Evolutionary conservation across 2,329 filamentous ascomycete species (phyloP).

Genomic region (Lecanicillium sp.): DNA sequence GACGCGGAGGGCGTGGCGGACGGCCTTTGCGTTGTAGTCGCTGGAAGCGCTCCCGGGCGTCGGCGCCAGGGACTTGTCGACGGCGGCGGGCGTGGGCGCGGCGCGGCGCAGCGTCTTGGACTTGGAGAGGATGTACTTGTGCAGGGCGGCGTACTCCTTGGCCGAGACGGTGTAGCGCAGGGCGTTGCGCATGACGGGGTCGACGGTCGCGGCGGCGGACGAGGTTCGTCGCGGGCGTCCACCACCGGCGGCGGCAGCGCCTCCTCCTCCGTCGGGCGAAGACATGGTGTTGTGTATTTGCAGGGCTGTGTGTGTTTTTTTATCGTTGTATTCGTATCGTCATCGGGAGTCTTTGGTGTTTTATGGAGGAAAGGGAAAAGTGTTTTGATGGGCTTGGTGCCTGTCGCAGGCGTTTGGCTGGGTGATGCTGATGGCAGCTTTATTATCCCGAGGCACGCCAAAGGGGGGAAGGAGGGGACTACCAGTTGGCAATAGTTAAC

Average conservation of each 20-base stretch:
- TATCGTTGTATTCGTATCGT: not conserved
- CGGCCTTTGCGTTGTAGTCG: slow-evolving; percentile 63
- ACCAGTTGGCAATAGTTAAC: too few relatives aligned
- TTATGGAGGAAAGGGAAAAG: not conserved
- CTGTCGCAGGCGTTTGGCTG: not conserved
- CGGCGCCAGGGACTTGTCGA: slow-evolving; percentile 36
- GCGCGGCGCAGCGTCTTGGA: slow-evolving; percentile 52
- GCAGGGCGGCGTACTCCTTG: slow-evolving; percentile 78
- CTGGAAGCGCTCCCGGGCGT: slow-evolving; percentile 28
- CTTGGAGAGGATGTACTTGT: slow-evolving; percentile 74
- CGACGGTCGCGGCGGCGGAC: slow-evolving; percentile 30
- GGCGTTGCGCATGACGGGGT: slow-evolving; percentile 76
- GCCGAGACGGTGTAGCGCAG: slow-evolving; percentile 81
- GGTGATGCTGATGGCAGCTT: not conserved
- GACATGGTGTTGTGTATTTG: not conserved
- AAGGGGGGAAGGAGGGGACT: too few relatives aligned
- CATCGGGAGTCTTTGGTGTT: not conserved
- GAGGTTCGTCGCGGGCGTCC: slow-evolving; percentile 6
- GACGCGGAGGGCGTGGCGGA: slow-evolving; percentile 65
- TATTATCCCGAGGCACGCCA: slow-evolving; percentile 9
- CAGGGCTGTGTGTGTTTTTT: not conserved
- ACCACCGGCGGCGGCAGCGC: not conserved
- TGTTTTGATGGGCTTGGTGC: not conserved
- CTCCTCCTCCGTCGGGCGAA: slow-evolving; percentile 1
- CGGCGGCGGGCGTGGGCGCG: slow-evolving; percentile 49